These are phyloP conservation scores for Euphorbia celastroides DNA, from an alignment of 441 rosid genomes.

Conservation along the genomic window DNA sequence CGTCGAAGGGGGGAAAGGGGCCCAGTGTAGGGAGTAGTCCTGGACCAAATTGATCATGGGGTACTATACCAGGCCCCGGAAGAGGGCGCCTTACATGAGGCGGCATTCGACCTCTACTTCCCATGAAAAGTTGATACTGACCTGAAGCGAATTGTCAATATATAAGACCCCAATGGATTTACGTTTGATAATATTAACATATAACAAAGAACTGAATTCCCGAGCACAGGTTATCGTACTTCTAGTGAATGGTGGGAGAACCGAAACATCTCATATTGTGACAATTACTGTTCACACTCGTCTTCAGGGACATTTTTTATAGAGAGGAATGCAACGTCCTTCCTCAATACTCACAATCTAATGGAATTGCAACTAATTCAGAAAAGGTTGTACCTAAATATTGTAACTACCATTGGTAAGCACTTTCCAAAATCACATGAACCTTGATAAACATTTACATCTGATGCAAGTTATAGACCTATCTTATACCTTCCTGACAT, in stretches of 20 bases:
- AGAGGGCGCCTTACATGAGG: conserved; percentile 64
- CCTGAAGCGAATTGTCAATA: conserved; percentile 17
- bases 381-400: neutral
- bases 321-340: no score
- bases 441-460: no score
- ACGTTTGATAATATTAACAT: neutral
- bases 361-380: neutral
- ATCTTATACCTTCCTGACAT: neutral
- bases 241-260: neutral
- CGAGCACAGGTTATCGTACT: neutral
- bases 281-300: neutral
- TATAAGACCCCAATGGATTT: neutral
- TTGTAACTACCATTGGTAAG: neutral
- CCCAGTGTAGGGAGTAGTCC: conserved; percentile 47
- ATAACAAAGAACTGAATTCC: neutral
- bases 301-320: neutral
- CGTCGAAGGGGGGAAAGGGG: conserved; percentile 54
- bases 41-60: conserved; percentile 51
- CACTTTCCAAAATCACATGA: neutral
- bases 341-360: neutral
- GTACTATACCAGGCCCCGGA: conserved; percentile 51
- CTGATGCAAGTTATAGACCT: neutral
- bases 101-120: conserved; percentile 73
- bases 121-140: conserved; percentile 38
- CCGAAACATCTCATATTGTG: neutral